Percentiles rank a stretch among this genome's conserved stretches.
These are phyloP conservation scores for Acidiella bohemica DNA, from an alignment of 495 filamentous ascomycete species.

Conservation along the genomic window DNA sequence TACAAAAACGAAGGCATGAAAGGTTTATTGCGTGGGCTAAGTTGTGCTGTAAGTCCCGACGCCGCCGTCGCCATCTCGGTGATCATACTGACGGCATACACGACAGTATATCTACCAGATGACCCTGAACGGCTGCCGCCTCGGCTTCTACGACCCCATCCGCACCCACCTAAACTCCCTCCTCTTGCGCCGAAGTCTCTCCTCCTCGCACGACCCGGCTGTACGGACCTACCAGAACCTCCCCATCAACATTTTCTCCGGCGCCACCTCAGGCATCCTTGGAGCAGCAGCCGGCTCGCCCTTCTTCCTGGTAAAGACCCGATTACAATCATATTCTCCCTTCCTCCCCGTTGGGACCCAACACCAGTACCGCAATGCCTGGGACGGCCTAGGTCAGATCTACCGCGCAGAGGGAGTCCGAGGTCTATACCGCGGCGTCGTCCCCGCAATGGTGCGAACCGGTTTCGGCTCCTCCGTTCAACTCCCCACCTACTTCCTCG, in stretches of 20 bases:
- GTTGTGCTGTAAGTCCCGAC: conserved; percentile 52
- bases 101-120: conserved; percentile 87
- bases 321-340: conserved; percentile 85
- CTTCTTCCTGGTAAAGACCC: conserved; percentile 97
- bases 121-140: conserved; percentile 85
- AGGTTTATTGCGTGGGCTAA: conserved; percentile 80
- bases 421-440: conserved; percentile 79
- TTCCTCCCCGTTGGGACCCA: conserved; percentile 94
- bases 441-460: conserved; percentile 91
- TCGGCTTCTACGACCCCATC: conserved; percentile 96
- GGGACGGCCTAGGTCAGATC: conserved; percentile 72
- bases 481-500: conserved; percentile 96
- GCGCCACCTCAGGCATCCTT: conserved; percentile 74
- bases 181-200: conserved; percentile 20
- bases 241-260: conserved; percentile 82
- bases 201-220: conserved; percentile 54
- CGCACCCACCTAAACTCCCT: conserved; percentile 48
- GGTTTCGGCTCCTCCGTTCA: conserved; percentile 93
- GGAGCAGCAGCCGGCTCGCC: conserved; percentile 85
- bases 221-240: conserved; percentile 52
- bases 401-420: conserved; percentile 59
- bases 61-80: too few relatives aligned
- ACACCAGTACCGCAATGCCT: conserved; percentile 75
- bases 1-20: conserved; percentile 76
- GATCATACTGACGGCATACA: too few relatives aligned